phyloP scores from a whole-genome alignment of 805 yeast species.

The Jamesozyma hellenica region DNA sequence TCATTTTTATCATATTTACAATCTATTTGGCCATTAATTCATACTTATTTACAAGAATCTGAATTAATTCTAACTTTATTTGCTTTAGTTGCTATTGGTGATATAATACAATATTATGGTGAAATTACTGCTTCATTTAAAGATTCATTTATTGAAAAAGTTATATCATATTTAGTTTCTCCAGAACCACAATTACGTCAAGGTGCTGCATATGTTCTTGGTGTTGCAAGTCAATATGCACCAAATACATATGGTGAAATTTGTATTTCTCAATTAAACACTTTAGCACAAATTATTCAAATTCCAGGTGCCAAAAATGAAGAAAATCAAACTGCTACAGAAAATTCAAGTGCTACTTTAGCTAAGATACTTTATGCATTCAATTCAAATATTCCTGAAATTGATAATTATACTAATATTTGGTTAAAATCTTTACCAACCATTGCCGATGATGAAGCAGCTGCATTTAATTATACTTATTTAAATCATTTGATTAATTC shows the following conservation, averaged over 20 bases:
- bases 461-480: constrained; percentile 71
- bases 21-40: constrained; percentile 48
- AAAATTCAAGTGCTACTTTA: constrained; percentile 70
- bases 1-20: constrained; percentile 59
- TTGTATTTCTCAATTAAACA: constrained; percentile 59
- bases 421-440: constrained; percentile 84
- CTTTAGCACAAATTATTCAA: constrained; percentile 60
- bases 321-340: constrained; percentile 79
- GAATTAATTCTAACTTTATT: constrained; percentile 62
- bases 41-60: constrained; percentile 51
- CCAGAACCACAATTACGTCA: constrained; percentile 71
- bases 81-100: constrained; percentile 73
- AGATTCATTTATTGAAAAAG: constrained; percentile 51
- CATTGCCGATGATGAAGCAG: constrained; percentile 77
- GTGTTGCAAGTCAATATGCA: constrained; percentile 78
- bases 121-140: constrained; percentile 52
- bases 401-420: constrained; percentile 50
- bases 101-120: constrained; percentile 72
- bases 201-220: constrained; percentile 75
- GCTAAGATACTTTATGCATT: constrained; percentile 69
- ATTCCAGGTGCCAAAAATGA: constrained; percentile 80
- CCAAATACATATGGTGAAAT: constrained; percentile 53
- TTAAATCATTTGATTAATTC: constrained; percentile 60
- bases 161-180: constrained; percentile 58
- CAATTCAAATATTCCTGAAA: constrained; percentile 49